Base-by-base conservation (phyloP, 1,139 yeast species). In the Yamadazyma friedrichii region DNA sequence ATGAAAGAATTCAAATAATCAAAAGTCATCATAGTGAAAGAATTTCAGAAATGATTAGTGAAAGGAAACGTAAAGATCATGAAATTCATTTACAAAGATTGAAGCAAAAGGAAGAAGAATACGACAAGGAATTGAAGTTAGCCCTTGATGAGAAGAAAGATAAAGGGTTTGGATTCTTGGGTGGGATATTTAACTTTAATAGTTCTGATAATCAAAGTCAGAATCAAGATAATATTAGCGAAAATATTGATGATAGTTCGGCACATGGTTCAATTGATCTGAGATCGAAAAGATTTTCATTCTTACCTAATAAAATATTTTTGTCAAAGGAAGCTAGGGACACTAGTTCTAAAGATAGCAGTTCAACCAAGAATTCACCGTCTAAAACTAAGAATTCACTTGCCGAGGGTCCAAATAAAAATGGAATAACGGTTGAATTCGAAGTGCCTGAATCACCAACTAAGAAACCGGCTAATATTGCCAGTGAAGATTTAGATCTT, bases 31-130 rank as follows among this genome's bases (percentile, higher is more conserved):
- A 70, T 45, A 62, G 64, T 43, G 65, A 68, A 42, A 67, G 65
- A 44, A 69, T 71, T 42, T 52, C 61, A 15, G 56, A 64, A 40
- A 66, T 66, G 47, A 67, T 72, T 36, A 67, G 62, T 47, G 76
- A 70, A 41, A 54, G 78, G 38, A 69, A 65, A 43, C 58, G 67
- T 15, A 58, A 56, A 45, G 77, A 72, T 45, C 74, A 71, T 46
- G 76, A 71, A 44, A 41, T 55, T 36, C 67, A 67, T 42, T 56
- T 71, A 17, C 60, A 56, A 40, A 62, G 72, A 42, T 52, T 70
- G 38, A 63, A 59, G 45, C 49, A 55, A 41, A 70, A 64, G 51
- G 76, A 71, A 47, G 74, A 67, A 43, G 71, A 70, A 44, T 69
- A 68, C 42, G 76, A 68, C 38, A 50, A 53, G 39, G 62, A 60